A percentile compares a stretch with the other conserved stretches of the same genome.
These are phyloP conservation scores for Cymbidium sinense DNA, from an alignment of 106 monocot genomes.

Conservation along the genomic window DNA sequence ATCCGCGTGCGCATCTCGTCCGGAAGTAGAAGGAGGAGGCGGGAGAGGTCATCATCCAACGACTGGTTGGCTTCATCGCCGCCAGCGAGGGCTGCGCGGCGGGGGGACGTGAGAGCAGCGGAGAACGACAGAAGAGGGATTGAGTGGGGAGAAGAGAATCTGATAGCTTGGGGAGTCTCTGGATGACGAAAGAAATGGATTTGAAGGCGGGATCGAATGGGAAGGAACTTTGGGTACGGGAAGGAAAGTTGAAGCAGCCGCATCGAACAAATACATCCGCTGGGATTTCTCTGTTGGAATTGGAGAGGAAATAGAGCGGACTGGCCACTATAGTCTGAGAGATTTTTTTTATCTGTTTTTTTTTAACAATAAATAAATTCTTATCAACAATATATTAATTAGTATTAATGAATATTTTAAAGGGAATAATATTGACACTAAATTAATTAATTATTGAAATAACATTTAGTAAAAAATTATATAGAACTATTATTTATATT, in stretches of 20 bases:
- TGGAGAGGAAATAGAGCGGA: too few species aligned
- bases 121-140: background rate
- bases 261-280: background rate
- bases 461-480: too few species aligned
- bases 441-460: too few species aligned
- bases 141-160: background rate
- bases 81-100: background rate
- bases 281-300: too few species aligned
- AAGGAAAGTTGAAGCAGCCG: background rate
- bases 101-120: background rate
- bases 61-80: background rate
- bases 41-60: constrained; percentile 43
- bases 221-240: background rate
- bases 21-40: constrained; percentile 65
- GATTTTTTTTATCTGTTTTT: too few species aligned
- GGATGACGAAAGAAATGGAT: background rate
- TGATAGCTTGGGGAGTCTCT: background rate
- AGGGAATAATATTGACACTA: too few species aligned
- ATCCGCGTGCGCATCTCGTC: constrained; percentile 42
- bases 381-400: too few species aligned
- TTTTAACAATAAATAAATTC: too few species aligned
- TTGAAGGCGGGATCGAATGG: background rate
- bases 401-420: too few species aligned
- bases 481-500: too few species aligned
- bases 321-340: too few species aligned